These are phyloP conservation scores for Annulohypoxylon stygium DNA, from an alignment of 495 filamentous ascomycete genomes.

Conservation along the genomic window DNA sequence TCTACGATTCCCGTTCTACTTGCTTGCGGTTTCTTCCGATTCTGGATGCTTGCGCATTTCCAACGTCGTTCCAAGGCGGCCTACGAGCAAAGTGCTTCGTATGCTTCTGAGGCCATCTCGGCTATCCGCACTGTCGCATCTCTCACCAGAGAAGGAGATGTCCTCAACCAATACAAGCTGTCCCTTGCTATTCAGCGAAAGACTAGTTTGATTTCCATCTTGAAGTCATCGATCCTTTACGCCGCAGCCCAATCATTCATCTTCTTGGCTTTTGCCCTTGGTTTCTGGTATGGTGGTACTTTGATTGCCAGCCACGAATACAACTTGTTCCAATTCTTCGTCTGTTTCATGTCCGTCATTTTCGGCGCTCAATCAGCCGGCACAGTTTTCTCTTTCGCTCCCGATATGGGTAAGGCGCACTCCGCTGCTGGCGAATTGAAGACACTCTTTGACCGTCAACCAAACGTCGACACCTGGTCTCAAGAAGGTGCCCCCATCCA, in stretches of 20 bases:
- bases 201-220: constrained; percentile 72
- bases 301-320: constrained; percentile 76
- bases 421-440: constrained; percentile 82
- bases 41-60: constrained; percentile 83
- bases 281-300: constrained; percentile 93
- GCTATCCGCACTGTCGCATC: constrained; percentile 95
- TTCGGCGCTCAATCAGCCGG: constrained; percentile 89
- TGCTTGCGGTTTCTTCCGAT: constrained; percentile 85
- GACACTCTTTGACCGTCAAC: constrained; percentile 80
- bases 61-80: constrained; percentile 76
- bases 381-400: constrained; percentile 87
- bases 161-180: constrained; percentile 76
- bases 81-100: constrained; percentile 81
- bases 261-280: constrained; percentile 85
- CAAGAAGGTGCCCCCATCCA: constrained; percentile 72
- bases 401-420: constrained; percentile 91
- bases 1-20: constrained; percentile 82
- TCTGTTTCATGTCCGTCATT: constrained; percentile 82
- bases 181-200: constrained; percentile 73
- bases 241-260: constrained; percentile 82
- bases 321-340: constrained; percentile 79
- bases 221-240: constrained; percentile 79
- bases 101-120: constrained; percentile 90
- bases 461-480: constrained; percentile 87
- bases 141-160: constrained; percentile 84